Base-by-base conservation (phyloP, 2,329 filamentous ascomycete genomes). In the Aureobasidium uvarum region DNA sequence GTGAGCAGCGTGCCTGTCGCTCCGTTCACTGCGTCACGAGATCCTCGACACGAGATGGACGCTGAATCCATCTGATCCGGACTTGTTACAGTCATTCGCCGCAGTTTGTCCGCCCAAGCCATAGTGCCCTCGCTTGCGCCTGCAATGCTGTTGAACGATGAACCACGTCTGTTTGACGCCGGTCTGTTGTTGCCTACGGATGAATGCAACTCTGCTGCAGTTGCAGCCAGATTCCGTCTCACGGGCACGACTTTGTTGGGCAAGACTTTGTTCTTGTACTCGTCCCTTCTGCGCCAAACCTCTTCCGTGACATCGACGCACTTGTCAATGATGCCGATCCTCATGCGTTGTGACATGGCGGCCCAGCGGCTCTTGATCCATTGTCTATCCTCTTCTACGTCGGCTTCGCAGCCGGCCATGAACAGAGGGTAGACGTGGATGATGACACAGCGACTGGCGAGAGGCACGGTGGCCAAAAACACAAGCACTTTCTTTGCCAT, bases 381-480 rank as follows among this genome's bases (percentile, higher is more conserved):
- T 36, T 83, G 77, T 14, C 88, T 78, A 69, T 89, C 85, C 68
- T 89, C 86, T 16, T 79, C 76, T 3, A 80, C 80, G 28, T 81
- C 78, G 10, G 84, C 84, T 74, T 90, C 88, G 68, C 86, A 88
- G 1, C 87, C 87, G 3, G 88, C 88, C 0, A 84, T 86, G 68
- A 89, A 80, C 1, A 91, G 81, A 1, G 88, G 88, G 69, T 86
- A 90, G 66, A 90, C 88, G 45, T 90, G 88, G 2, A 90, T 83
- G 52, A 90, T 88, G 20, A 86, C 83, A 0, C 86, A 83, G 10
- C 87, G 82, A 41, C 85, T 88, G 13, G 79, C 82, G 1, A 85
- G 75, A 1, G 87, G 86, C 0, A 90, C 85, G 0, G 84, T 87
- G 3, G 86, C 86, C 2, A 91, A 76, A 59, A 85, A 81, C 25